These are phyloP conservation scores for Dispira simplex DNA, from an alignment of 192 early-diverging fungal genomes.

Conservation along the genomic window DNA sequence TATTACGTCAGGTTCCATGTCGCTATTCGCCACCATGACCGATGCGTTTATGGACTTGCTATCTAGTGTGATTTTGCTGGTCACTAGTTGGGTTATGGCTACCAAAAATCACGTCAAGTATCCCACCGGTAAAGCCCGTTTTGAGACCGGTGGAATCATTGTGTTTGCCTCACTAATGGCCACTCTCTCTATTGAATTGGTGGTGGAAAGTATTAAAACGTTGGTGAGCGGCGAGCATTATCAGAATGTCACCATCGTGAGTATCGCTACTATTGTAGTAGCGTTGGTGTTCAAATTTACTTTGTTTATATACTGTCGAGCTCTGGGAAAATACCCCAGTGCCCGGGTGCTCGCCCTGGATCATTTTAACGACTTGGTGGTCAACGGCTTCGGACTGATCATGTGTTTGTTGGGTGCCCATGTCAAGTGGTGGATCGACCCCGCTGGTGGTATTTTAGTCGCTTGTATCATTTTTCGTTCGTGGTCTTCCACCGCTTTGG, in stretches of 20 bases:
- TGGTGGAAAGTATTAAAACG: constrained; percentile 47
- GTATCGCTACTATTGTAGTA: constrained; percentile 32
- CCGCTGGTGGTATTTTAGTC: constrained; percentile 49
- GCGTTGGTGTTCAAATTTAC: constrained; percentile 43
- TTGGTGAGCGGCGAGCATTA: constrained; percentile 26
- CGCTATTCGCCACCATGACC: constrained; percentile 65
- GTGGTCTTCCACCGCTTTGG: constrained; percentile 49
- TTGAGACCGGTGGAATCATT: constrained; percentile 67
- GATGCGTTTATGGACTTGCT: constrained; percentile 72
- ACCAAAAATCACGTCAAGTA: constrained; percentile 43
- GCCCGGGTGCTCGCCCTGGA: constrained; percentile 51
- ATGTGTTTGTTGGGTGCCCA: constrained; percentile 45
- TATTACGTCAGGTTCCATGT: constrained; percentile 52
- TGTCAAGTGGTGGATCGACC: constrained; percentile 52
- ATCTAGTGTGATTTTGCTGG: constrained; percentile 43
- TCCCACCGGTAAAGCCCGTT: constrained; percentile 55
- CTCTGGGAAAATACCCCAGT: constrained; percentile 33
- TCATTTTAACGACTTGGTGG: constrained; percentile 58
- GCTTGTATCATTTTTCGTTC: constrained; percentile 50
- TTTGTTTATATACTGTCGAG: constrained; percentile 54
- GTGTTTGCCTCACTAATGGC: constrained; percentile 67
- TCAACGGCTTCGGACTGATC: constrained; percentile 52
- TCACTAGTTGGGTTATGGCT: constrained; percentile 23
- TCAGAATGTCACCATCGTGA: constrained; percentile 28
- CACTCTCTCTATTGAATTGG: constrained; percentile 48